phyloP scores from a whole-genome alignment of 176 grass and related monocot genomes.

The Metroxylon sagu region DNA sequence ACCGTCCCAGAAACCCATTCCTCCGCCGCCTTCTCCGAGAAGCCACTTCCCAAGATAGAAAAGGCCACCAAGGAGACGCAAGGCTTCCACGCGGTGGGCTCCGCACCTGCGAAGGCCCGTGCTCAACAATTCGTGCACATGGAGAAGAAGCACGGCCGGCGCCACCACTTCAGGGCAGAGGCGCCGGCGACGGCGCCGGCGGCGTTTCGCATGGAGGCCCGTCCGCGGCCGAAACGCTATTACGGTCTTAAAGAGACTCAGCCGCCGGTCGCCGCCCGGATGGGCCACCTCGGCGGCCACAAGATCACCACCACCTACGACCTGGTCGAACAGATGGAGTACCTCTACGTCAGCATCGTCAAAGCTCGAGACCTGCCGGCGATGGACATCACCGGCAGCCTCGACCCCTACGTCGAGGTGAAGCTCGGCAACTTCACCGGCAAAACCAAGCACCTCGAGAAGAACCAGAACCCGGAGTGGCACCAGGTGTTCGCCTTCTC shows the following conservation, averaged over 20 bases:
- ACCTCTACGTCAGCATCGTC: constrained; percentile 21
- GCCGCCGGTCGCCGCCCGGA: constrained; percentile 5
- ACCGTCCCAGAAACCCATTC: neutral
- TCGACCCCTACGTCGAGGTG: constrained; percentile 22
- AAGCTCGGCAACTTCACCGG: constrained; percentile 4
- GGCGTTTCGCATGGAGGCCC: too few species aligned
- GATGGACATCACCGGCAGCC: constrained; percentile 5
- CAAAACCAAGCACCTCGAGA: neutral
- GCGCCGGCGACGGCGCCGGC: neutral
- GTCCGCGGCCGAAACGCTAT: neutral
- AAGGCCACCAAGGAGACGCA: neutral
- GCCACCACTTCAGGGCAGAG: neutral
- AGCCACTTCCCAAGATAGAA: neutral
- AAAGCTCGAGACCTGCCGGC: constrained; percentile 7
- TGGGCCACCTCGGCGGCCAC: neutral
- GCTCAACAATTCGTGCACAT: neutral
- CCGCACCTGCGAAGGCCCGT: neutral
- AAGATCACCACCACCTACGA: constrained; percentile 20
- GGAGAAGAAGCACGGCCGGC: neutral
- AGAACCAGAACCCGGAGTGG: constrained; percentile 21
- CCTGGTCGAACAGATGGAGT: constrained; percentile 23
- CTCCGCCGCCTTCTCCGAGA: neutral
- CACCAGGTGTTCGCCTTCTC: constrained; percentile 11
- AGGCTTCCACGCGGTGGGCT: neutral
- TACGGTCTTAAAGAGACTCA: constrained; percentile 5